Evolutionary conservation across 2,329 filamentous ascomycete genomes (phyloP), one percentile per base, ranked within the genome.

Genomic region (Diaporthe eres): DNA sequence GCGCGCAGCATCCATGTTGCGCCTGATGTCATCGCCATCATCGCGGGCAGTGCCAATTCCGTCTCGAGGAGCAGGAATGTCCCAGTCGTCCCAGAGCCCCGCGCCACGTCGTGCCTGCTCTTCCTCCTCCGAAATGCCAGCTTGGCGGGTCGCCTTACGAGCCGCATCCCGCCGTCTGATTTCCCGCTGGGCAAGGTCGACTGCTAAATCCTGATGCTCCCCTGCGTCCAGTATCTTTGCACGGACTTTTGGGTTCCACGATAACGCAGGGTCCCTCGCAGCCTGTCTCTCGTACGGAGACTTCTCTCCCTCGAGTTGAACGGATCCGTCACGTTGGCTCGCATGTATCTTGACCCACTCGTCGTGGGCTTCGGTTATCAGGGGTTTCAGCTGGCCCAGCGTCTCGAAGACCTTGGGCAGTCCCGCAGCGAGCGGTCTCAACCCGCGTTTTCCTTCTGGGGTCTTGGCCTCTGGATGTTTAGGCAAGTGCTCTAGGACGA

Each of bases 331-430:
- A 72, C 72, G 79, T 78, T 75, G 85, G 34, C 83, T 84, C 12
- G 86, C 84, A 60, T 88, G 85, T 86, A 89, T 86, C 74, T 90
- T 88, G 75, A 88, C 83, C 90, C 94, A 96, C 73, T 90, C 88
- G n/a, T 92, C 88, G 81, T 94, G 92, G 19, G 93, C 90, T 77
- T 88, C 89, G 61, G 93, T 91, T 72, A 99, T 94, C 25, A 92
- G 89, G 0, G 95, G 95, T 81, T 95, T 97, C 74, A 98, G 88
- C 12, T 88, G 85, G 83, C 98, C 96, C 42, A 99, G 87, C 77
- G 92, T 91, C 77, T 89, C 87, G 19, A 98, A 84, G 25, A 95
- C 93, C 15, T 86, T 85, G 57, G 89, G 82, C 28, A 92, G 84
- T 8, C 88, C 88, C 17, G 85, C 86, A 28, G 88, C 81, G 12